phyloP scores from a whole-genome alignment of 2,329 filamentous ascomycete genomes.

The Trematosphaeria pertusa region DNA sequence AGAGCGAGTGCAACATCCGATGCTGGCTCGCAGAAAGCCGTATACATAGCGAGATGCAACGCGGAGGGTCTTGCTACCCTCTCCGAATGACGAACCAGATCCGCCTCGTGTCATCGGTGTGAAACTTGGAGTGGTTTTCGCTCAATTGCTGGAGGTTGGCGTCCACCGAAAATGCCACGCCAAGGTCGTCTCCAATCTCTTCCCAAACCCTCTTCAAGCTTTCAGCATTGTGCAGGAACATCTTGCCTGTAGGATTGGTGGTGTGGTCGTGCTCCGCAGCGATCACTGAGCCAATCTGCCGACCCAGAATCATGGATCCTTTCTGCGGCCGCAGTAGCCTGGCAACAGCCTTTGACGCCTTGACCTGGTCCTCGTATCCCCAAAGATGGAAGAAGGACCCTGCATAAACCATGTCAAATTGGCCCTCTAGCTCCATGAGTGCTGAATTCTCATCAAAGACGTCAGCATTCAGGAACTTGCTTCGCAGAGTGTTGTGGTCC shows the following conservation, averaged over 20 bases:
- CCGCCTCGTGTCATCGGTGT: conserved; percentile 21
- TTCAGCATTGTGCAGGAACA: conserved; percentile 43
- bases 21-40: conserved; percentile 1
- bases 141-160: conserved; percentile 19
- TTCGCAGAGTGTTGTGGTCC: conserved; percentile 49
- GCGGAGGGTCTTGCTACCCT: conserved; percentile 18
- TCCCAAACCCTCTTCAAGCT: conserved; percentile 49
- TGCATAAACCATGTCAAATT: conserved; percentile 50
- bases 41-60: conserved; percentile 1
- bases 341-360: conserved; percentile 42
- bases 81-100: conserved; percentile 31
- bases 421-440: conserved; percentile 31
- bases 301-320: conserved; percentile 59
- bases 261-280: conserved; percentile 23
- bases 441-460: conserved; percentile 48
- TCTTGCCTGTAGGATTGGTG: conserved; percentile 20
- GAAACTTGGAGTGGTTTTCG: conserved; percentile 15
- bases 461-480: conserved; percentile 60
- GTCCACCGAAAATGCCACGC: conserved; percentile 30
- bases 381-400: conserved; percentile 54
- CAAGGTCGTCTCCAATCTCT: conserved; percentile 42
- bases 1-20: conserved; percentile 13
- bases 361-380: conserved; percentile 40
- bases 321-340: conserved; percentile 46
- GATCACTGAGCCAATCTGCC: conserved; percentile 54